These are phyloP conservation scores for Rosa lucieae DNA, from an alignment of 306 rosid genomes.

Conservation along the genomic window DNA sequence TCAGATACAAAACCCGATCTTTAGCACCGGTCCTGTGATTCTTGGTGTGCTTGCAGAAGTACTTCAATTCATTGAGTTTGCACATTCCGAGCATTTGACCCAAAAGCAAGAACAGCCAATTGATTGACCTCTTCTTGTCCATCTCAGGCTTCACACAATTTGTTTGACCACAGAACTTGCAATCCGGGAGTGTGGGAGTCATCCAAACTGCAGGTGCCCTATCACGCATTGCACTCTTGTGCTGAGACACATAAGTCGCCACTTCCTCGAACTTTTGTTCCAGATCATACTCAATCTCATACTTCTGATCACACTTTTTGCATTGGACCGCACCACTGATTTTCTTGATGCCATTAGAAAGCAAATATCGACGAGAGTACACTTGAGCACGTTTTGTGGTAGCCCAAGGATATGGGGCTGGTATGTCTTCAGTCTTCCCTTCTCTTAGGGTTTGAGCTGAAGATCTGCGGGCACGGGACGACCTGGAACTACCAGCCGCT, in stretches of 20 bases:
- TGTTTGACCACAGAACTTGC: conserved; percentile 14
- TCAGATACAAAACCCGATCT: conserved; percentile 23
- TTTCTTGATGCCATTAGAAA: background rate
- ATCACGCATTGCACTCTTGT: conserved; percentile 14
- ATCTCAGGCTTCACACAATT: conserved; percentile 19
- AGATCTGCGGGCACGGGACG: background rate
- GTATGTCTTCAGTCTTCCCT: conserved; percentile 1
- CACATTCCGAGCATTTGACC: conserved; percentile 25
- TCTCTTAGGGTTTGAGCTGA: background rate
- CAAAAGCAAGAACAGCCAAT: conserved; percentile 31
- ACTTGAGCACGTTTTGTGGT: conserved; percentile 4
- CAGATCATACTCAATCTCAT: background rate
- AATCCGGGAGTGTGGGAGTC: conserved; percentile 7
- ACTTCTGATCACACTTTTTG: conserved; percentile 10
- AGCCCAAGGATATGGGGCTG: conserved; percentile 25
- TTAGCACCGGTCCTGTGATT: conserved; percentile 37
- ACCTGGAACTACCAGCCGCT: background rate
- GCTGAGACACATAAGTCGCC: background rate
- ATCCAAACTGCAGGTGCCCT: conserved; percentile 26
- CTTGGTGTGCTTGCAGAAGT: conserved; percentile 25
- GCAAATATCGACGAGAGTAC: background rate
- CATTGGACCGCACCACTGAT: conserved; percentile 17
- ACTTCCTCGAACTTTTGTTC: background rate
- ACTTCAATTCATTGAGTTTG: background rate
- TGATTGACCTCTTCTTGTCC: conserved; percentile 20